Base-by-base conservation (phyloP, 345 rosid genomes). In the Sisymbrium altissimum region DNA sequence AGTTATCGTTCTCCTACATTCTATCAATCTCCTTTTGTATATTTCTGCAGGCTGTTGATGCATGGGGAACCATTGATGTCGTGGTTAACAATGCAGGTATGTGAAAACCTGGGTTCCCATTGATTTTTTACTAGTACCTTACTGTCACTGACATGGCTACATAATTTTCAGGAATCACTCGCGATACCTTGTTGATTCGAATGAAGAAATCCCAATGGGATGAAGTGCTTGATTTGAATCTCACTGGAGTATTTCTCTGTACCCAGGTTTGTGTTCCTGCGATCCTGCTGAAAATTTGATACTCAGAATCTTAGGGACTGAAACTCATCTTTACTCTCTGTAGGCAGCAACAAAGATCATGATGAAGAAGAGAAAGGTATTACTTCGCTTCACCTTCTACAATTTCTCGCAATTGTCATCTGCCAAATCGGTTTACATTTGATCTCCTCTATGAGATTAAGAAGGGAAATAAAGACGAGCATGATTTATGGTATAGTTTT, bases 131-230 rank as follows among this genome's bases (percentile, higher is more conserved):
- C 68, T 49, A 8, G 68, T 21, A 56, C 13, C 59, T 27, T 59
- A 62, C 50, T 76, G 72, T 36, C 53, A 62, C 54, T 78, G 72
- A 85, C 68, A 48, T 78, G 64, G 49, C 61, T 18, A 45, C 62
- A 35, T 80, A 75, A 23, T 75, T 18, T 83, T 75, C 84, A 95
- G 97, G 98, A 81, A 92, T 95, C 48, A 90, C 96, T 35, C 77
- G 89, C 58, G 98, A 95, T 73, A 84, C 96, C 60, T 82, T 95
- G 85, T 76, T 95, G 78, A 84, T 90, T 86, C 90, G 98, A 73
- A 95, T 95, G 99, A 92, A 89, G 86, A 84, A 80, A 77, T 76
- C 89, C 30, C 97, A 92, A 58, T 92, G 98, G 99, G 91, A 95
- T 80, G 97, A 90, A 32, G 98, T 95, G 75, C 86, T 95, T 78